Evolutionary conservation across 371 early-diverging fungal species (phyloP).

Genomic region (Mortierella sp.): DNA sequence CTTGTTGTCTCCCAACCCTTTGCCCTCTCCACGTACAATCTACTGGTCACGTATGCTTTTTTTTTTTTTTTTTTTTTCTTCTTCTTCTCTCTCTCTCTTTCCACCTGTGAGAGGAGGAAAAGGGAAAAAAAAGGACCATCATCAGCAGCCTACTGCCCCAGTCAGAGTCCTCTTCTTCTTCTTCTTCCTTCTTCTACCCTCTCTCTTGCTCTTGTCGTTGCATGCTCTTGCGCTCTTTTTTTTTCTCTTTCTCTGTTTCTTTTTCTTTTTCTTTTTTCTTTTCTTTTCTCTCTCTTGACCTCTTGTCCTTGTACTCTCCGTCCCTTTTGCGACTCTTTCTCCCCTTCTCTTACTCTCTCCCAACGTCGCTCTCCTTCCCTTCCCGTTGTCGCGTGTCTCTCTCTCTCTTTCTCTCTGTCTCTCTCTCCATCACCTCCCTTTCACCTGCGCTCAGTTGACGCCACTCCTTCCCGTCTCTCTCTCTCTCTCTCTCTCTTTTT

Average conservation of each 20-base stretch:
- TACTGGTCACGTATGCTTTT: slow-evolving; percentile 4
- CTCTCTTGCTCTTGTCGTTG: background rate
- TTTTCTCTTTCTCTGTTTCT: background rate
- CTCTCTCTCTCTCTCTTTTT: background rate
- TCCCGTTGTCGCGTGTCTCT: background rate
- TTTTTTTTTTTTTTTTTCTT: background rate
- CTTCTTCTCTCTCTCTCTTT: background rate
- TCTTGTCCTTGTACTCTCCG: slow-evolving; percentile 1
- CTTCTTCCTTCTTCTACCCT: too few relatives aligned
- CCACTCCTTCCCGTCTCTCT: background rate
- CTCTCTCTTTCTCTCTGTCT: background rate
- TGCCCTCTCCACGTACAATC: background rate
- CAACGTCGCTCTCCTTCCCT: background rate
- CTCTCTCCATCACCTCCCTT: background rate
- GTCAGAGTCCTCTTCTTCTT: too few relatives aligned
- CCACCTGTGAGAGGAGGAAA: too few relatives aligned
- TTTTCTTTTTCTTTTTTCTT: background rate
- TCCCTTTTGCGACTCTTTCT: background rate
- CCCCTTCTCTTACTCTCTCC: background rate
- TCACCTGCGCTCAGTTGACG: background rate
- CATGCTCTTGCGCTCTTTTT: background rate
- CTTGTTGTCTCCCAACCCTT: too few relatives aligned
- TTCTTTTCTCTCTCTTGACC: background rate
- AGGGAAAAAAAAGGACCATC: too few relatives aligned
- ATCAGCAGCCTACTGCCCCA: background rate